phyloP scores from a whole-genome alignment of 2,329 filamentous ascomycete species.

The Rhynchosporium agropyri region DNA sequence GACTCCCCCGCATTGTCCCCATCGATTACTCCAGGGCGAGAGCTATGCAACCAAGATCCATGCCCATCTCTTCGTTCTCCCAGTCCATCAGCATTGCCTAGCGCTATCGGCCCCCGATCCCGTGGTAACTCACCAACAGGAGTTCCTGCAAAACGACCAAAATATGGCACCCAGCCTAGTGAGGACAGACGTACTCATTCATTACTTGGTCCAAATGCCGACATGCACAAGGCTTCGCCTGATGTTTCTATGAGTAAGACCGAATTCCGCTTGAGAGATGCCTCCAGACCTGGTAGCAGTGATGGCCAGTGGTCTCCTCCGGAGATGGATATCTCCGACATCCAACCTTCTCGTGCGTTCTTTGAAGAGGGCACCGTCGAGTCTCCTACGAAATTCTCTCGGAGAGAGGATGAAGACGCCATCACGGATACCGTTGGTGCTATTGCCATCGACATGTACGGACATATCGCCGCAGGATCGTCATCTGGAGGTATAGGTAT shows the following conservation, averaged over 20 bases:
- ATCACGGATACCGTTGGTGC: slow-evolving; percentile 95
- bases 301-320: slow-evolving; percentile 38
- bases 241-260: slow-evolving; percentile 29
- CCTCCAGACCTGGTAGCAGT: slow-evolving; percentile 24
- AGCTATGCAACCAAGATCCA: slow-evolving; percentile 26
- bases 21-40: slow-evolving; percentile 26
- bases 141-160: slow-evolving; percentile 31
- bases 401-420: slow-evolving; percentile 51
- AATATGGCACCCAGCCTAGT: slow-evolving; percentile 33
- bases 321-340: slow-evolving; percentile 19
- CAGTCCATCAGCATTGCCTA: slow-evolving; percentile 15
- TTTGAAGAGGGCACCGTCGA: slow-evolving; percentile 34
- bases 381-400: slow-evolving; percentile 21
- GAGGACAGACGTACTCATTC: slow-evolving; percentile 39
- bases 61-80: slow-evolving; percentile 20
- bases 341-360: slow-evolving; percentile 24
- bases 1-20: slow-evolving; percentile 52
- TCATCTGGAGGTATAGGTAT: slow-evolving; percentile 98
- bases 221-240: slow-evolving; percentile 29
- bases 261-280: slow-evolving; percentile 12
- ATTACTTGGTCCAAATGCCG: slow-evolving; percentile 34
- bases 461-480: slow-evolving; percentile 89
- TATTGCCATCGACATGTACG: slow-evolving; percentile 84
- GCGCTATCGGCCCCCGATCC: slow-evolving; percentile 22
- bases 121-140: slow-evolving; percentile 27